Base-by-base conservation (phyloP, 345 rosid genomes). In the Geranium brycei region DNA sequence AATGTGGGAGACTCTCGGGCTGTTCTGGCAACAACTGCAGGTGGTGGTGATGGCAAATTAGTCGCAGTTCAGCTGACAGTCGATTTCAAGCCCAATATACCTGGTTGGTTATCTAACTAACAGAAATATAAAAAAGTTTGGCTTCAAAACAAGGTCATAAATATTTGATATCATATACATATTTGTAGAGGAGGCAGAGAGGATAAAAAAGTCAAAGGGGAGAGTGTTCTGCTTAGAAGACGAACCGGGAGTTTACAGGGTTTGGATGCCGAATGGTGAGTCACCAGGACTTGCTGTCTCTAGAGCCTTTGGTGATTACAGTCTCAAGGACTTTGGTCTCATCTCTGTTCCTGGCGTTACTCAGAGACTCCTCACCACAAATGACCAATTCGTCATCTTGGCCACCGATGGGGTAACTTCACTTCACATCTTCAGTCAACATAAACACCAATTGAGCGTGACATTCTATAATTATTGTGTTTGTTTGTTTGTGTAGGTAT, bases 1-100 rank as follows among this genome's bases (percentile, higher is more conserved):
- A 89, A 89, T 32, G 81, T 83, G 4, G 95, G 96, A 11, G 98
- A 92, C 75, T 89, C 88, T 51, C 75, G 96, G 64, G 98, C 96
- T 17, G 86, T 92, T 1, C 61, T 89, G 63, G 95, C 89, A 30
- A 83, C 88, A 16, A 78, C 76, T 69, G 70, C 28, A 23, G 28
- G 28, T 23, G 28, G 77, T 2, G 85, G 79, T 53, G 78, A 74
- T 58, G 83, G 88, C 64, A 60, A 31, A 47, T 77, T 89, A 65
- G 87, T 72, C 5, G 81, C 98, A 23, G 71, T 85, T 77, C 96
- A 91, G 78, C 91, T 87, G 12, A 85, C 91, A 5, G 68, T 89
- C 3, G 98, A 89, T 75, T 84, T 79, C 69, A 89, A 84, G 74
- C 98, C 98, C n/a, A 84, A 81, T 75, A 66, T 92, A 72, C 96